These are phyloP conservation scores for Cardiospermum halicacabum DNA, from an alignment of 345 rosid genomes.

Conservation along the genomic window DNA sequence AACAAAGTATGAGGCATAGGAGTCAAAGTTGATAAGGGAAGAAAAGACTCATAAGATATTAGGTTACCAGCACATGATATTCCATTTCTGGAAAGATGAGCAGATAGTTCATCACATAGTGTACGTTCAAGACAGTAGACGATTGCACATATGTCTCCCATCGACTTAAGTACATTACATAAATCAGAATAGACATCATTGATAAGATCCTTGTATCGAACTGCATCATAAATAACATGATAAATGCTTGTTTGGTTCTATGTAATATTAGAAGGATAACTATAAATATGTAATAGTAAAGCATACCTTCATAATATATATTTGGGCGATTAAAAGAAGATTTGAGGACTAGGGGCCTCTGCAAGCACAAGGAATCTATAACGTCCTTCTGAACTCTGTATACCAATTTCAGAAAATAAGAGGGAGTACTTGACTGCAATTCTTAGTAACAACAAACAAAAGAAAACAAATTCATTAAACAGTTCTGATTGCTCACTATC, in stretches of 20 bases:
- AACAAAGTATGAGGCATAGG: not conserved
- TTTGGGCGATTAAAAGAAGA: conserved; percentile 96
- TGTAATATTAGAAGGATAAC: not conserved
- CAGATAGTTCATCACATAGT: conserved; percentile 80
- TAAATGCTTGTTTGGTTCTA: conserved; percentile 24
- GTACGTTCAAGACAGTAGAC: conserved; percentile 95
- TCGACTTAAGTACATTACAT: conserved; percentile 55
- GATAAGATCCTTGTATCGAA: conserved; percentile 84
- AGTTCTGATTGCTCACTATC: too few relatives aligned
- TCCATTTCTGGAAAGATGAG: conserved; percentile 65
- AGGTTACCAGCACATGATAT: conserved; percentile 80
- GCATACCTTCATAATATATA: conserved; percentile 83
- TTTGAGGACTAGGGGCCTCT: conserved; percentile 70
- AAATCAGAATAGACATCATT: conserved; percentile 72
- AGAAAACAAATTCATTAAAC: too few relatives aligned
- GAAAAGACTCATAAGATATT: not conserved
- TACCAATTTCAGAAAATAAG: conserved; percentile 13
- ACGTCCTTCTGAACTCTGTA: conserved; percentile 92
- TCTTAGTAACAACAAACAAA: conserved; percentile 1
- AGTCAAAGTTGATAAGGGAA: conserved; percentile 3
- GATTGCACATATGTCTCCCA: conserved; percentile 76
- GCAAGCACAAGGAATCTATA: conserved; percentile 70
- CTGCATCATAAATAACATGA: conserved; percentile 45
- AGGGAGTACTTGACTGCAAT: not conserved
- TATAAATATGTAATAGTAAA: conserved; percentile 7